phyloP scores from a whole-genome alignment of 805 yeast genomes.

The Blastobotrys terrestris region DNA sequence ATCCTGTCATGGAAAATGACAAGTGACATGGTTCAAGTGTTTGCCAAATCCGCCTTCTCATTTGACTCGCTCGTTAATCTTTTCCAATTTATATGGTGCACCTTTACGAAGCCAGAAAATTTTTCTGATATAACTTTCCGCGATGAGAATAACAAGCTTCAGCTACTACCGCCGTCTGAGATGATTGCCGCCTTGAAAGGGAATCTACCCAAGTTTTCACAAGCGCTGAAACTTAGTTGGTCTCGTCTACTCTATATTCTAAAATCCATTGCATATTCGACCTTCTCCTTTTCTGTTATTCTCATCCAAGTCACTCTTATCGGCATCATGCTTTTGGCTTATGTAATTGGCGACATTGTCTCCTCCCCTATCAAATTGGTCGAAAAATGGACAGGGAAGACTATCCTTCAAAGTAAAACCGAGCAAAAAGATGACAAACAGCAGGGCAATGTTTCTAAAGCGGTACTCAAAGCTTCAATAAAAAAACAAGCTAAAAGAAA shows the following conservation, averaged over 20 bases:
- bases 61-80: conserved; percentile 10
- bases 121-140: background rate
- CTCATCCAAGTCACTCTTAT: conserved; percentile 17
- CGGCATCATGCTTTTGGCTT: conserved; percentile 17
- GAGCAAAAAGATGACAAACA: background rate
- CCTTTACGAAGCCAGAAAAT: conserved; percentile 20
- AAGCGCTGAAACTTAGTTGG: background rate
- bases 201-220: conserved; percentile 3
- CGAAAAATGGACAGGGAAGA: background rate
- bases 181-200: conserved; percentile 9
- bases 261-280: conserved; percentile 8
- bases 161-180: conserved; percentile 18
- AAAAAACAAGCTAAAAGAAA: conserved; percentile 5
- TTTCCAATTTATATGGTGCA: conserved; percentile 16
- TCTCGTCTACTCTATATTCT: conserved; percentile 3
- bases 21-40: conserved; percentile 14
- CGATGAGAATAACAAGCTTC: background rate
- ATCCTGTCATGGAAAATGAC: conserved; percentile 23
- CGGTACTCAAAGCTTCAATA: conserved; percentile 4
- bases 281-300: conserved; percentile 14
- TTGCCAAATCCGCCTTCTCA: conserved; percentile 7
- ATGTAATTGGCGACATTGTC: conserved; percentile 18
- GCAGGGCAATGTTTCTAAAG: conserved; percentile 1
- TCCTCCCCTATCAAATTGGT: conserved; percentile 10
- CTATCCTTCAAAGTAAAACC: background rate